Evolutionary conservation across 2,329 filamentous ascomycete genomes (phyloP), one percentile per base, ranked within the genome.

Genomic region (Chaetomium globosum): DNA sequence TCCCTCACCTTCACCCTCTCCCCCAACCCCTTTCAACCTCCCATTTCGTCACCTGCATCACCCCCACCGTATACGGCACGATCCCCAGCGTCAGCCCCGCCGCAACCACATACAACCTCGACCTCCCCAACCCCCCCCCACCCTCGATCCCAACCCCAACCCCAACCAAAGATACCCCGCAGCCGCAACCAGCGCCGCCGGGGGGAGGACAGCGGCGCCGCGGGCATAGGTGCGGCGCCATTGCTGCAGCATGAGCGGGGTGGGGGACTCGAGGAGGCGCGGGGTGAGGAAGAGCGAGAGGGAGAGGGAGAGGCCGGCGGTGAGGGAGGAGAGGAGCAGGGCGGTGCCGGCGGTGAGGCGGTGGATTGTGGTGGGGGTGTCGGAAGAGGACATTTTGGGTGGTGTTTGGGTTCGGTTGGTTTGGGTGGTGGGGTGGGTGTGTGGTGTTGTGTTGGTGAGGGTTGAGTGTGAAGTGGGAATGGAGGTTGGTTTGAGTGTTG

Each of bases 171-270:
- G 75, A 66, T 81, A 82, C 2, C 79, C 74, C 0, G 79, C 62
- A 1, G 77, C 75, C 4, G 80, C 76, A 30, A 81, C 30, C n/a
- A 80, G 64, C 6, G 79, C 74, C 9, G 81, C 64, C 1, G 75
- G 67, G 0, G 80, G 78, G 23, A 81, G 78, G 48, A 78, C 61
- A n/a, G 70, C 66, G 61, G 73, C 77, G 59, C 81, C 81, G 2
- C 71, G 69, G 21, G 74, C 71, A 74, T 77, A 82, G 65, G 80
- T 73, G 49, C 73, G 77, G 65, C 74, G 70, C 84, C 84, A 88
- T 75, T 88, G 85, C 48, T 77, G 78, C 36, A 83, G 81, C 66
- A 87, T 80, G 12, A 87, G 75, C 1, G 81, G 81, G 1, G 82
- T 80, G 1, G 86, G 86, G 0, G 83, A 81, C 65, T 83, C 78